Conservation (phyloP, 306 rosid species). For the Morella rubra region DNA sequence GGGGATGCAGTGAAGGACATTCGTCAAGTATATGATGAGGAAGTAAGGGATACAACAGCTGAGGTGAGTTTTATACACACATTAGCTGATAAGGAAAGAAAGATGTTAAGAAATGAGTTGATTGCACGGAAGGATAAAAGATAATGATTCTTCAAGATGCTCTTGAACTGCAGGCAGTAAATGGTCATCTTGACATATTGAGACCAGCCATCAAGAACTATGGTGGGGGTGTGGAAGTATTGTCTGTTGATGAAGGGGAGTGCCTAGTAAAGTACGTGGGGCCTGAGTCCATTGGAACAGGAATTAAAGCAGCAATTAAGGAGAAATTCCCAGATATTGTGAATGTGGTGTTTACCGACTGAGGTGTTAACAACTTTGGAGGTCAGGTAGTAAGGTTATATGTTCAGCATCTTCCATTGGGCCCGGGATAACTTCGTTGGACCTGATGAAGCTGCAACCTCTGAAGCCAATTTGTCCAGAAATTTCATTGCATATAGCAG, state of each 20-base stretch:
- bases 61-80: constrained; percentile 44
- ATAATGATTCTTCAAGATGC: constrained; percentile 17
- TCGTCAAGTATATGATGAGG: constrained; percentile 59
- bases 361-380: constrained; percentile 16
- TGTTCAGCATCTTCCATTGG: neutral
- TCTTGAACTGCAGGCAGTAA: constrained; percentile 61
- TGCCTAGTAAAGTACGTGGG: constrained; percentile 73
- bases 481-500: neutral
- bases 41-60: constrained; percentile 47
- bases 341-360: constrained; percentile 56
- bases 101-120: neutral
- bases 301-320: constrained; percentile 87
- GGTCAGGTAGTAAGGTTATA: neutral
- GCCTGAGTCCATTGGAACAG: constrained; percentile 86
- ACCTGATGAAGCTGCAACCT: neutral
- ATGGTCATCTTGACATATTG: constrained; percentile 75
- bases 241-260: constrained; percentile 61
- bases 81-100: neutral
- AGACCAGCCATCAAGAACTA: constrained; percentile 89
- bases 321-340: constrained; percentile 84
- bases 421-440: neutral
- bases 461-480: neutral
- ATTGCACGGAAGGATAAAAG: neutral
- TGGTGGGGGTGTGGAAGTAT: constrained; percentile 84
- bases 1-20: constrained; percentile 77